phyloP scores from a whole-genome alignment of 495 filamentous ascomycete species.

The Neohortaea acidophila region DNA sequence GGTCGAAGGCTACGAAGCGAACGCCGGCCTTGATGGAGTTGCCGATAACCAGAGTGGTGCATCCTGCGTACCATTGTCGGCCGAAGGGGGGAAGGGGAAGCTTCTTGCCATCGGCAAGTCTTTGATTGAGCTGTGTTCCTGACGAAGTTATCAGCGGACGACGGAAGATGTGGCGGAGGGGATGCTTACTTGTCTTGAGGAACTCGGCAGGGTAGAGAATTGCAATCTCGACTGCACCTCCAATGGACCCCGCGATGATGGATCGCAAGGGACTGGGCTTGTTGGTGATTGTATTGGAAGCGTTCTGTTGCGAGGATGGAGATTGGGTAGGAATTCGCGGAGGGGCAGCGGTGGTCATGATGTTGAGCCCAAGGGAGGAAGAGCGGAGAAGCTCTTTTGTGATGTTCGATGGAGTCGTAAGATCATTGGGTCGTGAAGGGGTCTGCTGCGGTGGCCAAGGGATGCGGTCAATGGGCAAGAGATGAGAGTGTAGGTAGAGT shows the following conservation, averaged over 20 bases:
- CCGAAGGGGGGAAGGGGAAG: conserved; percentile 95
- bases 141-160: no score
- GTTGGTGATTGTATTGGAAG: not conserved
- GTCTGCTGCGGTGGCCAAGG: no score
- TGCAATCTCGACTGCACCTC: conserved; percentile 89
- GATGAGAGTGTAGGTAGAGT: no score
- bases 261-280: conserved; percentile 70
- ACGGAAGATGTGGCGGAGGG: no score
- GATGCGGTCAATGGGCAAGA: no score
- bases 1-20: conserved; percentile 94
- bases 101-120: conserved; percentile 63
- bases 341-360: no score
- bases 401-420: no score
- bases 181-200: conserved; percentile 88
- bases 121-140: conserved; percentile 86
- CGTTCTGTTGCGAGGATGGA: not conserved
- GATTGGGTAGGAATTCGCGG: no score
- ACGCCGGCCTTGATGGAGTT: conserved; percentile 94
- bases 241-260: conserved; percentile 74
- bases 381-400: no score
- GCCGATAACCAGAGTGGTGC: conserved; percentile 90
- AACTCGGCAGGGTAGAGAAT: conserved; percentile 98
- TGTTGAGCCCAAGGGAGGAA: no score
- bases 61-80: conserved; percentile 90
- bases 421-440: no score